Evolutionary conservation across 345 rosid genomes (phyloP), one percentile per base, ranked within the genome.

Genomic region (Aquilaria yunnanensis): DNA sequence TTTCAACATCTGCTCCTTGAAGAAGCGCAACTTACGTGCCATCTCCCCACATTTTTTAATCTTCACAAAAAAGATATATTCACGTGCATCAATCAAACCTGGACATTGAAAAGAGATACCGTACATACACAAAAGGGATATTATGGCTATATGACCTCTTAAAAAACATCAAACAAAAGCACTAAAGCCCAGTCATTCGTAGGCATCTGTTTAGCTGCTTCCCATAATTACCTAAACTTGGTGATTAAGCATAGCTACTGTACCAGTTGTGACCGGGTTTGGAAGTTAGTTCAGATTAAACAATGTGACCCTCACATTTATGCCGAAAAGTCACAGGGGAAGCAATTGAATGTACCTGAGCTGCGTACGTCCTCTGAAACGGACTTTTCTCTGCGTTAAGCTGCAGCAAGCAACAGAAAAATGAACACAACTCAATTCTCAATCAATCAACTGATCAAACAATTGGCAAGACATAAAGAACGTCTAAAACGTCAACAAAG

Each of bases 341-440:
- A 37, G 43, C 43, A 7, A 37, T 37, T 37, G 51, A 63, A 29
- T 32, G 14, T 57, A 94, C 96, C 97, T 94, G 96, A 64, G 91
- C 78, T 60, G 97, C 99, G 74, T 90, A 94, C 76, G 96, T 82
- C 72, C 97, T 81, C 74, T 90, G 99, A 75, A 94, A 94, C 2
- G 96, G 97, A 53, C 99, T 94, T 81, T 86, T 90, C 64, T 86
- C 99, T 5, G 83, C 66, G 67, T 94, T 94, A 32, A 94, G 93
- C 99, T 94, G 97, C 51, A 73, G 72, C 51, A 74, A 51, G 71
- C 33, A 55, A 54, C 50, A 13, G 52, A 34, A n/a, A 46, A 51
- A 14, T 47, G 5, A 30, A 43, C 9, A 48, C 33, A 51, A 13
- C 34, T 47, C 43, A 54, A 57, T 41, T 56, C 14, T 60, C 54